Conservation (phyloP, 2,329 filamentous ascomycete species). For the Talaromyces sp. region DNA sequence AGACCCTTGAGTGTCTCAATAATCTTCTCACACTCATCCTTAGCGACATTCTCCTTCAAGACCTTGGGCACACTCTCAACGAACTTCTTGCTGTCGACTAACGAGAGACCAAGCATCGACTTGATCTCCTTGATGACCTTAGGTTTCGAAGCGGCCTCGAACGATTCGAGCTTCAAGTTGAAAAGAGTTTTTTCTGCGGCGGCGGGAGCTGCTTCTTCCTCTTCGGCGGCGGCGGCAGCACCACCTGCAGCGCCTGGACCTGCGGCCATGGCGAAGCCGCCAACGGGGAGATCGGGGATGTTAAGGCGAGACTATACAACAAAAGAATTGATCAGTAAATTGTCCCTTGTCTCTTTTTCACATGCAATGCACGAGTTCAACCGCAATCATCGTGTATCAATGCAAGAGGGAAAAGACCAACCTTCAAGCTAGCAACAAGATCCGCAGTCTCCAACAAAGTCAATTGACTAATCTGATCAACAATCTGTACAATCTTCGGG, state of each 20-base stretch:
- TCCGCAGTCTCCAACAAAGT: constrained; percentile 97
- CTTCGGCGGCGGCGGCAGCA: constrained; percentile 62
- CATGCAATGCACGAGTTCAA: too few species aligned
- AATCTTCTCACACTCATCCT: constrained; percentile 99
- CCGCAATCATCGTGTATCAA: not conserved
- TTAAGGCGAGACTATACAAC: constrained; percentile 80
- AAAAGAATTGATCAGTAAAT: not conserved
- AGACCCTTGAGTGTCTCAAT: constrained; percentile 90
- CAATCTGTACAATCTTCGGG: constrained; percentile 91
- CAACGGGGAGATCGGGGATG: constrained; percentile 95
- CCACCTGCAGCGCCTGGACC: constrained; percentile 58
- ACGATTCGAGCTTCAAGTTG: constrained; percentile 87
- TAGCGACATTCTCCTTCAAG: constrained; percentile 98
- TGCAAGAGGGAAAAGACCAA: constrained; percentile 39
- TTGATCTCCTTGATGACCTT: constrained; percentile 99
- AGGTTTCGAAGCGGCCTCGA: constrained; percentile 85
- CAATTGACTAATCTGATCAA: constrained; percentile 98
- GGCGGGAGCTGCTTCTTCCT: constrained; percentile 84
- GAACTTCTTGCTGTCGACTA: constrained; percentile 99
- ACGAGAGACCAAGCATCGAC: constrained; percentile 84
- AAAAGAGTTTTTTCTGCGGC: constrained; percentile 95
- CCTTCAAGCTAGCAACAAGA: constrained; percentile 92
- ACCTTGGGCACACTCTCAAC: constrained; percentile 96
- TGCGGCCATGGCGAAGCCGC: constrained; percentile 75
- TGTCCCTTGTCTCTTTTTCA: not conserved